A percentile compares a stretch with the other conserved stretches of the same genome.
These are phyloP conservation scores for Boletus huronensis DNA, from an alignment of 768 basidiomycete species.

Conservation along the genomic window DNA sequence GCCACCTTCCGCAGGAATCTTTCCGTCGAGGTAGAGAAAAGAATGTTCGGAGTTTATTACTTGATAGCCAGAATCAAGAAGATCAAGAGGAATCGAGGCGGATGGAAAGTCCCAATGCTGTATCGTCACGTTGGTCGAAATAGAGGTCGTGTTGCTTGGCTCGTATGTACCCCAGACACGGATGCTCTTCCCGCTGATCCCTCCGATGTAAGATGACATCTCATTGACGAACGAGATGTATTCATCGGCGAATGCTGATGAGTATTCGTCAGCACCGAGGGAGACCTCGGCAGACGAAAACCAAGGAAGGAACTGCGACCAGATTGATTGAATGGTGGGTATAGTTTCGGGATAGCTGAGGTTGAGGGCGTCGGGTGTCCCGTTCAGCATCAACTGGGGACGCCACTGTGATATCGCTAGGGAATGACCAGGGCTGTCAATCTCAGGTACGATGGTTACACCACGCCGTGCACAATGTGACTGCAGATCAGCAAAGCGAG, in stretches of 20 bases:
- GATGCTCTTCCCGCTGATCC: slow-evolving; percentile 35
- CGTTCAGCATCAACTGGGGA: slow-evolving; percentile 37
- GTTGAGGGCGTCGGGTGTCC: slow-evolving; percentile 36
- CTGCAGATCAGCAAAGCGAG: slow-evolving; percentile 34
- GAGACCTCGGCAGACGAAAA: slow-evolving; percentile 40
- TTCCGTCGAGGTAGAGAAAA: slow-evolving; percentile 39
- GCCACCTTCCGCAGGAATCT: slow-evolving; percentile 31
- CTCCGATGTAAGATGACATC: slow-evolving; percentile 37
- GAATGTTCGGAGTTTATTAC: slow-evolving; percentile 36
- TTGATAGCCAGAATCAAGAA: slow-evolving; percentile 34
- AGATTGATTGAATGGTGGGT: slow-evolving; percentile 41
- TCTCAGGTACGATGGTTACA: slow-evolving; percentile 40
- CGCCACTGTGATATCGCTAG: slow-evolving; percentile 45
- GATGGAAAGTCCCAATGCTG: slow-evolving; percentile 43
- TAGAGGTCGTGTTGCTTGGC: slow-evolving; percentile 33
- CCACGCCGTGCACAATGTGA: slow-evolving; percentile 37
- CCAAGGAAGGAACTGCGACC: slow-evolving; percentile 41
- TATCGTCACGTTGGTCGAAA: slow-evolving; percentile 40
- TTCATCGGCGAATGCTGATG: slow-evolving; percentile 35
- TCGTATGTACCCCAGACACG: slow-evolving; percentile 44
- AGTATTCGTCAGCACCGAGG: slow-evolving; percentile 46
- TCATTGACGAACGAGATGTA: slow-evolving; percentile 43
- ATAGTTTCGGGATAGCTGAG: slow-evolving; percentile 41
- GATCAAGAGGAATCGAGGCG: slow-evolving; percentile 32
- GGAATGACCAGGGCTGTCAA: slow-evolving; percentile 44